Conservation (phyloP, 371 early-diverging fungal genomes). For the Mucor ambiguus region DNA sequence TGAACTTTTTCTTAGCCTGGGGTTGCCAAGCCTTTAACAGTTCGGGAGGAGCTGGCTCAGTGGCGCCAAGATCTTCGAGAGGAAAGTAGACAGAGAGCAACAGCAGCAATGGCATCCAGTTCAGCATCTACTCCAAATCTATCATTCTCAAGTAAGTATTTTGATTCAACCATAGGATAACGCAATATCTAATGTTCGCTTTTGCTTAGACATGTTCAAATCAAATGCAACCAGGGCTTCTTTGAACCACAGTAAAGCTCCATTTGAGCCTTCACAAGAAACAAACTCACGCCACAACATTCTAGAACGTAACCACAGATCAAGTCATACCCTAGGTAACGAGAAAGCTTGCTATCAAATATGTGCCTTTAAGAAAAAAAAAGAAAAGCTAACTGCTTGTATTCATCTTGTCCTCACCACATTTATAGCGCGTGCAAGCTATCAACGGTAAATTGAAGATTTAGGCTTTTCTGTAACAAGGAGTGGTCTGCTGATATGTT, state of each 20-base stretch:
- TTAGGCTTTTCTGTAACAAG: background rate
- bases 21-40: conserved; percentile 20
- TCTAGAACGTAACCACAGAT: background rate
- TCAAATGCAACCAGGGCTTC: conserved; percentile 4
- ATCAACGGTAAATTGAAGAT: conserved; percentile 1
- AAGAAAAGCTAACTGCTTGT: background rate
- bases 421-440: background rate
- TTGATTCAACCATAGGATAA: background rate
- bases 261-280: background rate
- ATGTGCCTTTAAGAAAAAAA: background rate
- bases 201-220: conserved; percentile 2
- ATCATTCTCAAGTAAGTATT: conserved; percentile 16
- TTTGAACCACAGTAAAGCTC: background rate
- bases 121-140: conserved; percentile 1
- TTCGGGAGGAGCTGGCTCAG: conserved; percentile 26
- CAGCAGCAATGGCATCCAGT: background rate
- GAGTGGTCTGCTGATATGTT: background rate
- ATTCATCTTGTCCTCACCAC: background rate
- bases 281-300: background rate
- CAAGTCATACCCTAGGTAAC: background rate
- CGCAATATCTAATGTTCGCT: background rate
- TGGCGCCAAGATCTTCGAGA: conserved; percentile 28
- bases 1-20: background rate
- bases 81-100: conserved; percentile 14
- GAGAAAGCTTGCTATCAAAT: background rate